Evolutionary conservation across 148 eudicot genomes (phyloP).

Genomic region (Cornus suecica): DNA sequence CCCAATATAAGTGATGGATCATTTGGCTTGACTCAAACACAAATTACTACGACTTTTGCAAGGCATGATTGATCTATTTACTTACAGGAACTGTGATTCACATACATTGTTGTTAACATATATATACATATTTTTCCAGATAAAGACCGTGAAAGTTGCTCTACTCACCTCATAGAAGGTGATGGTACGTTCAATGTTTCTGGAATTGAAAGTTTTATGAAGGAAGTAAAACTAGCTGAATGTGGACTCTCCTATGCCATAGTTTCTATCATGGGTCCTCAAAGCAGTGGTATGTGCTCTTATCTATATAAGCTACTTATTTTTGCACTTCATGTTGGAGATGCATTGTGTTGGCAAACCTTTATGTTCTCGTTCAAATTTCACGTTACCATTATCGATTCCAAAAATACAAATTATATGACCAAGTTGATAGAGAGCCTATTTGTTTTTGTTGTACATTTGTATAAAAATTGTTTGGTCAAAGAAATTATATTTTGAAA

Average conservation of each 20-base stretch:
- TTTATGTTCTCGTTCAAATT: background rate
- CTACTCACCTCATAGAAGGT: constrained; percentile 91
- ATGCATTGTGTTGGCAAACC: background rate
- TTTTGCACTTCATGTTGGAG: background rate
- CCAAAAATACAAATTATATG: background rate
- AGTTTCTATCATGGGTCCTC: constrained; percentile 98
- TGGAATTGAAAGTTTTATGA: constrained; percentile 69
- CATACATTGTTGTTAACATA: constrained; percentile 7
- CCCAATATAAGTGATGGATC: background rate
- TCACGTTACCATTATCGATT: too few relatives aligned
- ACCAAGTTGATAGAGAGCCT: background rate
- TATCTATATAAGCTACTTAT: background rate
- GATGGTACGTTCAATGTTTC: constrained; percentile 78
- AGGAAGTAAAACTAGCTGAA: constrained; percentile 76
- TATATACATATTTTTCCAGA: constrained; percentile 43
- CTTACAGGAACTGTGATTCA: too few relatives aligned
- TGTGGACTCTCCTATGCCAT: constrained; percentile 97
- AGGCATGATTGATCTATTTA: background rate
- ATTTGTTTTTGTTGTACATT: background rate
- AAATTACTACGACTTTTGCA: background rate
- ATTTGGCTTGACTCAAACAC: background rate
- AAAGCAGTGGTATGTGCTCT: constrained; percentile 79
- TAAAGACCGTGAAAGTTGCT: constrained; percentile 47
- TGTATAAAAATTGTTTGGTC: background rate
- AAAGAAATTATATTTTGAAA: background rate